Conservation (phyloP, 164 flowering plant species). For the Paratinospora sagittata region DNA sequence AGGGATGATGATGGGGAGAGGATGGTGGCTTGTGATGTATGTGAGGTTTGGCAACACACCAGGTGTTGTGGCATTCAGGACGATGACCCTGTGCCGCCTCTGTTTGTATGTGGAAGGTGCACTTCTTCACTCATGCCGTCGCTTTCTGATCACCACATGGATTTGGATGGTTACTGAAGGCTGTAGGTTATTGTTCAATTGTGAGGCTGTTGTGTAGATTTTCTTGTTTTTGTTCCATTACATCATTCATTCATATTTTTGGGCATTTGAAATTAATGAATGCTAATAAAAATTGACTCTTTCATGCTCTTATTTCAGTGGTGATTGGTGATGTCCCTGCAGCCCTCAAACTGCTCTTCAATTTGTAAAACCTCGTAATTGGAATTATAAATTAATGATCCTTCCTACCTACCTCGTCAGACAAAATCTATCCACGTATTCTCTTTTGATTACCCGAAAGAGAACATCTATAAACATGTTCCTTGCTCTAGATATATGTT, state of each 20-base stretch:
- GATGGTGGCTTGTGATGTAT: conserved; percentile 67
- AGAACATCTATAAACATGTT: too few relatives aligned
- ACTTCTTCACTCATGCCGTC: conserved; percentile 24
- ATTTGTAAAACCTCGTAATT: too few relatives aligned
- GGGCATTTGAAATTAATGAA: neutral
- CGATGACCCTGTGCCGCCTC: conserved; percentile 37
- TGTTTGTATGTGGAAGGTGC: conserved; percentile 48
- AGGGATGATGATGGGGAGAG: conserved; percentile 76
- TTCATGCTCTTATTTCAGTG: neutral
- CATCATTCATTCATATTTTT: neutral
- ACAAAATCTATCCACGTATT: too few relatives aligned
- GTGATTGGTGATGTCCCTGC: too few relatives aligned
- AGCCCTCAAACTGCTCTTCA: too few relatives aligned
- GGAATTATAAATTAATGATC: too few relatives aligned
- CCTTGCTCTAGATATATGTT: too few relatives aligned
- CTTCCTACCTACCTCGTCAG: too few relatives aligned
- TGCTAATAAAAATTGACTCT: neutral
- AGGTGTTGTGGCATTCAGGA: conserved; percentile 57
- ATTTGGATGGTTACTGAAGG: neutral
- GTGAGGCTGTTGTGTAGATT: neutral
- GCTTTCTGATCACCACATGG: neutral
- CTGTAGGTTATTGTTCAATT: neutral
- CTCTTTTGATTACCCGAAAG: too few relatives aligned
- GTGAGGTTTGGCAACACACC: conserved; percentile 79
- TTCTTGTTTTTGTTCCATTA: neutral